Percentiles rank a stretch among this genome's conserved stretches.
Conservation (phyloP, 2,329 filamentous ascomycete species). For the Talaromyces sp. region DNA sequence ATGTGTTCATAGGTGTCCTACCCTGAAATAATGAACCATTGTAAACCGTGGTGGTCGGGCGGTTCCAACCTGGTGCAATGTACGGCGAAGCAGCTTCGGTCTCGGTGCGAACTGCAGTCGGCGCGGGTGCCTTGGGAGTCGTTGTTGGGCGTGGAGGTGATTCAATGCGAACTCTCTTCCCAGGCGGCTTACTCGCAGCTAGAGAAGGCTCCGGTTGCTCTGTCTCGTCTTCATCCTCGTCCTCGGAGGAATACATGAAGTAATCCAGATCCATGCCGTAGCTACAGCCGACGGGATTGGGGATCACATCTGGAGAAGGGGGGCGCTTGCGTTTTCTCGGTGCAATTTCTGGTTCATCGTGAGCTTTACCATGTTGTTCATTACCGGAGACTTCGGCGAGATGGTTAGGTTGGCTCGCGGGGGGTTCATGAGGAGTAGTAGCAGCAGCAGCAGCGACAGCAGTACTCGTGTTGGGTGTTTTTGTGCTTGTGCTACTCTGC, state of each 20-base stretch:
- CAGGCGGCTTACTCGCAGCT: neutral
- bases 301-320: constrained; percentile 36
- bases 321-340: constrained; percentile 34
- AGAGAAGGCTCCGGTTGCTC: constrained; percentile 15
- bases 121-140: neutral
- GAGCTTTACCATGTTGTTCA: constrained; percentile 1
- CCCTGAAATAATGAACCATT: constrained; percentile 5
- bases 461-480: neutral
- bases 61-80: constrained; percentile 3
- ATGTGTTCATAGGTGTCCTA: neutral
- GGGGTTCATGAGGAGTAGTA: neutral
- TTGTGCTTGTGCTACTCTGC: neutral
- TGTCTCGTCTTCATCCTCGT: constrained; percentile 11
- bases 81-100: neutral
- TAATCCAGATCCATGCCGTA: constrained; percentile 38
- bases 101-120: neutral
- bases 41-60: constrained; percentile 9
- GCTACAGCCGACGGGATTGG: constrained; percentile 34
- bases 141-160: neutral
- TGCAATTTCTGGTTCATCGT: constrained; percentile 4
- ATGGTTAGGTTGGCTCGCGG: neutral
- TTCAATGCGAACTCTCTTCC: constrained; percentile 7
- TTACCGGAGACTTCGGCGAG: neutral
- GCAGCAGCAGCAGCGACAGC: neutral
- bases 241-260: constrained; percentile 23